Percentiles rank a stretch among this genome's conserved stretches.
Evolutionary conservation across 139 green algal genomes (phyloP).

Genomic region (Ostreobium quekettii): DNA sequence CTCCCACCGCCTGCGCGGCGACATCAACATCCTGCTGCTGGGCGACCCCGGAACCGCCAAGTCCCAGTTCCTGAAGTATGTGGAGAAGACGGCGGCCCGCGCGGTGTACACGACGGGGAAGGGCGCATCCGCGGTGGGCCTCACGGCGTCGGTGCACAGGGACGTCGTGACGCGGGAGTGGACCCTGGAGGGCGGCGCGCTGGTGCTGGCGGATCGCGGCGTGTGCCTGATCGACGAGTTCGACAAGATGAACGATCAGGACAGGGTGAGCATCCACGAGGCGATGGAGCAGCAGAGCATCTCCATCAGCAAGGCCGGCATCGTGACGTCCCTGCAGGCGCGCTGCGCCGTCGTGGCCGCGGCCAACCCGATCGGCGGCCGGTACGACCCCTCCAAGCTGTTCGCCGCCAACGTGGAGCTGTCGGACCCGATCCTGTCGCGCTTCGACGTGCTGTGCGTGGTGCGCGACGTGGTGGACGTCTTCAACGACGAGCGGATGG

Average conservation of each 20-base stretch:
- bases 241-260: slow-evolving; percentile 99
- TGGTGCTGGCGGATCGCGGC: slow-evolving; percentile 96
- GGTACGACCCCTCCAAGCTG: slow-evolving; percentile 85
- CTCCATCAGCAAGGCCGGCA: slow-evolving; percentile 97
- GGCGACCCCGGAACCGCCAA: slow-evolving; percentile 93
- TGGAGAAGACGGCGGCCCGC: slow-evolving; percentile 84
- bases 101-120: slow-evolving; percentile 98
- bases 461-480: slow-evolving; percentile 94
- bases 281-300: slow-evolving; percentile 99
- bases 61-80: slow-evolving; percentile 98
- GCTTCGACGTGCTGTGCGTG: slow-evolving; percentile 94
- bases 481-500: slow-evolving; percentile 78
- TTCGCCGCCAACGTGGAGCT: slow-evolving; percentile 75
- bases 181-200: slow-evolving; percentile 94
- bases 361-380: slow-evolving; percentile 90
- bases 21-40: slow-evolving; percentile 99
- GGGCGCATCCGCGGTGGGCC: slow-evolving; percentile 89
- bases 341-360: slow-evolving; percentile 92
- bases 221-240: slow-evolving; percentile 99
- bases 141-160: slow-evolving; percentile 92
- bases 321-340: slow-evolving; percentile 67
- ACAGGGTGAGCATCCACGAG: slow-evolving; percentile 57
- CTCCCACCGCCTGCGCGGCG: slow-evolving; percentile 60
- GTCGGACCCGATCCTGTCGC: slow-evolving; percentile 93
- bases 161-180: slow-evolving; percentile 92